These are phyloP conservation scores for Moricandia moricandioides DNA, from an alignment of 345 rosid genomes.

Conservation along the genomic window DNA sequence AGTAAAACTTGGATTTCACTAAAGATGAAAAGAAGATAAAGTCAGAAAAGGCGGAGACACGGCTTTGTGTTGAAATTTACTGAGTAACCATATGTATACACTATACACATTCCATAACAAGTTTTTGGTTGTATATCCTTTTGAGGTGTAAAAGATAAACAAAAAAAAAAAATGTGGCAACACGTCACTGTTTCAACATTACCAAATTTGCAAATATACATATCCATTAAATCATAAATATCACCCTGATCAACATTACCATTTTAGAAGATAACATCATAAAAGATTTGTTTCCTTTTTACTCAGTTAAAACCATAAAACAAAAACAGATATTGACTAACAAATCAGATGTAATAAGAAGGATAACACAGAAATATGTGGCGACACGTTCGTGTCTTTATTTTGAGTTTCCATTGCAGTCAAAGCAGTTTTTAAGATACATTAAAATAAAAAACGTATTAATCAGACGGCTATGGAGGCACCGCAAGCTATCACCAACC, in stretches of 20 bases:
- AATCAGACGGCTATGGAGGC: constrained; percentile 10
- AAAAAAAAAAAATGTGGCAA: constrained; percentile 17
- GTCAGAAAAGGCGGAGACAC: not conserved
- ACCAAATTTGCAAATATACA: not conserved
- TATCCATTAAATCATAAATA: not conserved
- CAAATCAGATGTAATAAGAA: not conserved
- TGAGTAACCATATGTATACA: not conserved
- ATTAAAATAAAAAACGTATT: not conserved
- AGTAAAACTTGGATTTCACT: not conserved
- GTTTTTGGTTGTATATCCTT: not conserved
- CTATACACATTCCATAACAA: not conserved
- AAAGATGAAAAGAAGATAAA: not conserved
- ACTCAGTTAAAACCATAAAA: not conserved
- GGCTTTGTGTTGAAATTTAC: not conserved
- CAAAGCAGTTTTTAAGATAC: constrained; percentile 5
- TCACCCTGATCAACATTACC: not conserved
- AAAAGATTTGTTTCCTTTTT: not conserved
- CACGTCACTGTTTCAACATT: constrained; percentile 10
- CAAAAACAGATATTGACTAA: not conserved
- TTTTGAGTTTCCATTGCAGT: not conserved
- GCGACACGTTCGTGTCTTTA: constrained; percentile 26
- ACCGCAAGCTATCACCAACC: constrained; percentile 10
- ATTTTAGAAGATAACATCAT: not conserved
- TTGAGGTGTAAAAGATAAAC: not conserved
- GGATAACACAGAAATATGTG: constrained; percentile 20